These are phyloP conservation scores for Metschnikowia shivogae DNA, from an alignment of 805 yeast species.

Conservation along the genomic window DNA sequence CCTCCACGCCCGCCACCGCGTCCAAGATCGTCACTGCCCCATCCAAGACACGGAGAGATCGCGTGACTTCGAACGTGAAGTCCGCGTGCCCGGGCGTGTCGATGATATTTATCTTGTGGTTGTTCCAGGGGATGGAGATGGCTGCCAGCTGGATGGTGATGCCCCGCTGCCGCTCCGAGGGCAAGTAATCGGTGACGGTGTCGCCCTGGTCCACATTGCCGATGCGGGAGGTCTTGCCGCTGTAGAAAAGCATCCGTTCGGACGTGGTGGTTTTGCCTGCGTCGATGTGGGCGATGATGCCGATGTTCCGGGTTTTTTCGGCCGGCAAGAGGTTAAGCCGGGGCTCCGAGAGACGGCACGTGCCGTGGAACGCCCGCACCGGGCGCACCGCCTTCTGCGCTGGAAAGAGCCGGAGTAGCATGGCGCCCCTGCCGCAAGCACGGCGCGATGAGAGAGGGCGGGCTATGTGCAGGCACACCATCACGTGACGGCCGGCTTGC, in stretches of 20 bases:
- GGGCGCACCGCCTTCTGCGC: not conserved
- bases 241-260: slow-evolving; percentile 87
- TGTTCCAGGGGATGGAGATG: slow-evolving; percentile 82
- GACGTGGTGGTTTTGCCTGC: slow-evolving; percentile 99
- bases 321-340: slow-evolving; percentile 27
- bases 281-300: slow-evolving; percentile 98
- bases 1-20: slow-evolving; percentile 97
- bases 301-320: slow-evolving; percentile 69
- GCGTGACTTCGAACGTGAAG: slow-evolving; percentile 88
- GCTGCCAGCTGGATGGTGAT: slow-evolving; percentile 97
- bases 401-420: not conserved
- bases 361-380: not conserved
- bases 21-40: slow-evolving; percentile 92
- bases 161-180: slow-evolving; percentile 88
- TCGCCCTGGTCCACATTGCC: slow-evolving; percentile 97
- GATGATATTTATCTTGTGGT: slow-evolving; percentile 73
- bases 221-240: slow-evolving; percentile 73
- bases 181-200: slow-evolving; percentile 88
- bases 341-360: slow-evolving; percentile 7
- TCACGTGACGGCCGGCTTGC: too few relatives aligned
- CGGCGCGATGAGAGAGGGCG: too few relatives aligned
- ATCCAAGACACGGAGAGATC: slow-evolving; percentile 86
- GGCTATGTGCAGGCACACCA: too few relatives aligned
- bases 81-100: slow-evolving; percentile 99
- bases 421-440: too few relatives aligned